These are phyloP conservation scores for Aristolochia contorta DNA, from an alignment of 164 flowering plant species.

Conservation along the genomic window DNA sequence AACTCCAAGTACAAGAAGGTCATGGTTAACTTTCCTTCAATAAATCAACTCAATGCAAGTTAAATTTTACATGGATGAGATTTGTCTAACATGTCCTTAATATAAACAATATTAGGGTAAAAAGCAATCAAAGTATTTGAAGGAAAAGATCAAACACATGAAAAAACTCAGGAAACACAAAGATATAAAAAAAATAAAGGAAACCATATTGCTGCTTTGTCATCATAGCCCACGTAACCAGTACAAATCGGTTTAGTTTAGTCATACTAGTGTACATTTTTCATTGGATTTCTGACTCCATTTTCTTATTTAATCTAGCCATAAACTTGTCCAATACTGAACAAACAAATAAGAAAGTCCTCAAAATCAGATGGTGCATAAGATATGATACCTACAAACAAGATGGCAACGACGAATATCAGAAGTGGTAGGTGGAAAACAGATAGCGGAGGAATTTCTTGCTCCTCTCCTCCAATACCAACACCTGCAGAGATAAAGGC, in stretches of 20 bases:
- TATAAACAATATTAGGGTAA: too few relatives aligned
- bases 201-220: too few relatives aligned
- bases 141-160: too few relatives aligned
- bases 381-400: conserved; percentile 99
- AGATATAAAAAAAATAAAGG: too few relatives aligned
- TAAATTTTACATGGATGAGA: too few relatives aligned
- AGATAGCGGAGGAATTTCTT: conserved; percentile 63
- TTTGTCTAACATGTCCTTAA: too few relatives aligned
- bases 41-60: too few relatives aligned
- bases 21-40: background rate
- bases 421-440: conserved; percentile 68
- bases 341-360: background rate
- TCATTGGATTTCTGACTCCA: background rate
- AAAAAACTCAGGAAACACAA: too few relatives aligned
- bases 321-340: background rate
- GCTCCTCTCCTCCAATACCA: conserved; percentile 99
- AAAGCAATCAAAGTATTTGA: too few relatives aligned
- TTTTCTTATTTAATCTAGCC: background rate
- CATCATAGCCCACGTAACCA: too few relatives aligned
- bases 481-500: conserved; percentile 47
- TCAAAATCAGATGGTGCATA: conserved; percentile 16
- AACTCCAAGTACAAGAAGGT: background rate
- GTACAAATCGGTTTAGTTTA: too few relatives aligned
- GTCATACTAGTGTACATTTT: background rate
- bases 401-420: conserved; percentile 53